Evolutionary conservation across 768 basidiomycete genomes (phyloP), one percentile per base, ranked within the genome.

Genomic region (Hypholoma fasciculare): DNA sequence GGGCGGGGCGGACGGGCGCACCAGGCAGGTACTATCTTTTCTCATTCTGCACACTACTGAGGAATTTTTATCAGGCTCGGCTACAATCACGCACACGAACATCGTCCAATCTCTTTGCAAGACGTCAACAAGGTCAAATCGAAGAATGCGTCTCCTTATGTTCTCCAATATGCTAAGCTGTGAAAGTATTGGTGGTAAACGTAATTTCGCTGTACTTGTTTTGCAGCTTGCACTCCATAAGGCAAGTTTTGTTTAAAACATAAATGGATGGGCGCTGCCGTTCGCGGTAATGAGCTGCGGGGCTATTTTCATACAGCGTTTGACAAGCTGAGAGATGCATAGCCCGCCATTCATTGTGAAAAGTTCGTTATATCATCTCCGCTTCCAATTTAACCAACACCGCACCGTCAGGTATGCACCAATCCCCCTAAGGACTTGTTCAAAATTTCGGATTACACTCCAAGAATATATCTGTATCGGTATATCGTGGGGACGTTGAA

Each of bases 101-200:
- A 83, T 64, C 81, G 81, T 13, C 77, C 82, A 0, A 71, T 92
- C 30, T 87, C 87, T 3, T 73, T 76, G 64, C 73, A 71, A 0
- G 90, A 94, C 59, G 78, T 94, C 3, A 78, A 89, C 66, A 91
- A 86, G 72, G 90, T 90, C 61, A 92, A 88, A 74, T 86, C 90
- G 36, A 85, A 77, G 74, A 77, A 82, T 42, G 75, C 77, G 36
- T 90, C 88, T 14, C 60, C 69, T 14, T 82, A 76, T 65, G 71
- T 84, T 48, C 66, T 84, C 43, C 71, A 74, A 37, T 72, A 77
- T 59, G 82, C 82, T 27, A 82, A 78, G 59, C 74, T 82, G 2
- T 34, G 30, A 34, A 34, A 34, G 20, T 82, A 60, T 72, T 54
- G 17, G 43, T 1, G 46, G 37, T n/a, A 1, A 19, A 34, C 9